phyloP scores from a whole-genome alignment of 768 basidiomycete genomes.

The Pleurotus djamor region DNA sequence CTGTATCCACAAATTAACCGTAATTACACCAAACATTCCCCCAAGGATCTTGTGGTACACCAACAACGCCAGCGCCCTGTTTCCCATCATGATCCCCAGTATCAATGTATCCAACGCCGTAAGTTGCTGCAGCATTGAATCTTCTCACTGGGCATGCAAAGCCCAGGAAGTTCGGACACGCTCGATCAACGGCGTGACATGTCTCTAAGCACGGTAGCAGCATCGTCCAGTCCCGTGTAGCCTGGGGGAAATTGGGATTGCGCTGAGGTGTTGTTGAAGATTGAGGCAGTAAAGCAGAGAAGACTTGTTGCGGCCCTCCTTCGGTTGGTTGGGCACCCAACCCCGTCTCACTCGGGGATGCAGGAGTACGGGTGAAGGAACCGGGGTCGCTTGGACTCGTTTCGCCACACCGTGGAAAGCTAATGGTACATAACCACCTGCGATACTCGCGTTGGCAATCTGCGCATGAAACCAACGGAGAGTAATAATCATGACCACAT shows the following conservation, averaged over 20 bases:
- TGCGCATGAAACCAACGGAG: constrained; percentile 71
- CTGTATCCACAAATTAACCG: constrained; percentile 13
- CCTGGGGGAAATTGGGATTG: constrained; percentile 45
- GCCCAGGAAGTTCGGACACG: constrained; percentile 73
- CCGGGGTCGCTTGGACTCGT: constrained; percentile 28
- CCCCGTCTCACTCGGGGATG: constrained; percentile 28
- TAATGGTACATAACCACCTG: constrained; percentile 72
- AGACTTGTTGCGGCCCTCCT: constrained; percentile 26
- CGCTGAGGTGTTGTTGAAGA: constrained; percentile 37
- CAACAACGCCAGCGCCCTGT: constrained; percentile 47
- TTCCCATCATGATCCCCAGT: constrained; percentile 39
- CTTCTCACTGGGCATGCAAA: constrained; percentile 62
- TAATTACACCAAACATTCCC: constrained; percentile 79
- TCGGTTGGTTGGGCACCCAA: constrained; percentile 19
- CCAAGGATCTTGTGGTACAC: constrained; percentile 58
- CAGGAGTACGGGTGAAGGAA: constrained; percentile 27
- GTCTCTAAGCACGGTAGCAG: constrained; percentile 80
- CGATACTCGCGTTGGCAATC: constrained; percentile 76
- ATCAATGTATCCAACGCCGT: constrained; percentile 78
- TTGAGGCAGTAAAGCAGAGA: constrained; percentile 50
- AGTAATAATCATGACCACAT: constrained; percentile 81
- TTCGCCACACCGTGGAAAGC: constrained; percentile 77
- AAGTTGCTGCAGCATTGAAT: constrained; percentile 67
- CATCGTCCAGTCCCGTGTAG: constrained; percentile 47
- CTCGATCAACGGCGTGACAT: constrained; percentile 69